Evolutionary conservation across 2,329 filamentous ascomycete species (phyloP).

Genomic region (Epichloe coenophiala): DNA sequence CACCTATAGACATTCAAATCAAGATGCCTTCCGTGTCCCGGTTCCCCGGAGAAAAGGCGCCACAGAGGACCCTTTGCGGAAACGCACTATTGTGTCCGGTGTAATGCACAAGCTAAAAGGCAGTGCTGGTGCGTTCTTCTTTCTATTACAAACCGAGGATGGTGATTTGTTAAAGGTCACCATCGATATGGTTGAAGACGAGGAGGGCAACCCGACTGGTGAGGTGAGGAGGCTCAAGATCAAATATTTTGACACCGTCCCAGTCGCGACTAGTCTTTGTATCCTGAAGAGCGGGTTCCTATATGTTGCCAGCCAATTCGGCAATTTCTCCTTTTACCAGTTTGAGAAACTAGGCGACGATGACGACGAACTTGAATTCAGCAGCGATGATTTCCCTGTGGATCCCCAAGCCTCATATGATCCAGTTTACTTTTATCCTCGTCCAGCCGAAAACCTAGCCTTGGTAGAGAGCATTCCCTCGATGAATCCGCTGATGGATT

Average conservation of each 20-base stretch:
- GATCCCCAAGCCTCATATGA: constrained; percentile 60
- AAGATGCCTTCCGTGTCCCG: constrained; percentile 75
- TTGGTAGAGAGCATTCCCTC: constrained; percentile 75
- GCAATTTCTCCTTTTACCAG: constrained; percentile 90
- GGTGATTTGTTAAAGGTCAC: constrained; percentile 97
- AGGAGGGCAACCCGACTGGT: constrained; percentile 61
- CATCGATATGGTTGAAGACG: constrained; percentile 77
- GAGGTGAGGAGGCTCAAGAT: constrained; percentile 77
- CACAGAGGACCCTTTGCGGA: constrained; percentile 84
- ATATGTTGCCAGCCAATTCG: constrained; percentile 82
- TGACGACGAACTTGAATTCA: constrained; percentile 76
- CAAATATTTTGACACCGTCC: constrained; percentile 96
- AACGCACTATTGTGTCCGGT: constrained; percentile 73
- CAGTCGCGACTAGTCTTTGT: constrained; percentile 72
- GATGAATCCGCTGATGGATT: constrained; percentile 83
- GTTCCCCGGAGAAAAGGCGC: constrained; percentile 78
- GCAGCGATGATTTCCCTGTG: constrained; percentile 68
- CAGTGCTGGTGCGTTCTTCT: constrained; percentile 80
- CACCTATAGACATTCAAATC: constrained; percentile 93
- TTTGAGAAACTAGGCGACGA: constrained; percentile 96
- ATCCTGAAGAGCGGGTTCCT: constrained; percentile 94
- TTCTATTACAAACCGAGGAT: constrained; percentile 88
- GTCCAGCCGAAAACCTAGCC: constrained; percentile 67
- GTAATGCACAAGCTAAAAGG: constrained; percentile 96
- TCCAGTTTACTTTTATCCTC: constrained; percentile 74